phyloP scores from a whole-genome alignment of 2,329 filamentous ascomycete species.

The Epichloe amarillans region DNA sequence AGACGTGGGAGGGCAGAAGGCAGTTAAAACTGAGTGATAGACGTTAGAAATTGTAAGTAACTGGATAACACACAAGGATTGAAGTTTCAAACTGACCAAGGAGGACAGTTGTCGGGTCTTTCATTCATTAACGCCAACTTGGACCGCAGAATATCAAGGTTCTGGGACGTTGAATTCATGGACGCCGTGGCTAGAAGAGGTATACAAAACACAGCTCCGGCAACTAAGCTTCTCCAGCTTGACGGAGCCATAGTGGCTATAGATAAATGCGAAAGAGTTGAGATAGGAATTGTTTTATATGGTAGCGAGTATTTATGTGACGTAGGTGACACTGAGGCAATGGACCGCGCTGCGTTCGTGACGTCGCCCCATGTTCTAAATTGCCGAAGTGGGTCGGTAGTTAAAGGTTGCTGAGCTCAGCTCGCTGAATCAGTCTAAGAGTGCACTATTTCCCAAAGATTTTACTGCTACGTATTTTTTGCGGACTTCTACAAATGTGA shows the following conservation, averaged over 20 bases:
- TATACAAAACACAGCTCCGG: slow-evolving; percentile 27
- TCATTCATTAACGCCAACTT: slow-evolving; percentile 60
- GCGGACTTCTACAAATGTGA: no score
- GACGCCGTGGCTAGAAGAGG: slow-evolving; percentile 25
- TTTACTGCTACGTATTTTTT: no score
- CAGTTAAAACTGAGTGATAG: slow-evolving; percentile 72
- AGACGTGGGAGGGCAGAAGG: slow-evolving; percentile 81
- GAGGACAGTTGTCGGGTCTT: slow-evolving; percentile 64
- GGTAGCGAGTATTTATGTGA: no score
- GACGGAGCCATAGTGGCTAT: slow-evolving; percentile 25
- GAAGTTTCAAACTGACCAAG: slow-evolving; percentile 40
- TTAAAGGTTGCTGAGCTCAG: not conserved
- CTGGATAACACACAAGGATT: not conserved
- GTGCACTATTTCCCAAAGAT: no score
- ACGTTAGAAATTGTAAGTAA: slow-evolving; percentile 12
- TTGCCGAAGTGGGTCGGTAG: not conserved
- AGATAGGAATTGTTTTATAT: not conserved
- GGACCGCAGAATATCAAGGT: slow-evolving; percentile 46
- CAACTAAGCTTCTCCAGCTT: slow-evolving; percentile 23
- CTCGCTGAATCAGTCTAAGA: not conserved
- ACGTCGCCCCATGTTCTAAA: not conserved
- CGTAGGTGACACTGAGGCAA: no score
- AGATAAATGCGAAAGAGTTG: slow-evolving; percentile 9
- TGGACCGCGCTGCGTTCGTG: not conserved
- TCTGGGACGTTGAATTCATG: slow-evolving; percentile 45